These are phyloP conservation scores for Knoxia roxburghii DNA, from an alignment of 257 asterid species.

Conservation along the genomic window DNA sequence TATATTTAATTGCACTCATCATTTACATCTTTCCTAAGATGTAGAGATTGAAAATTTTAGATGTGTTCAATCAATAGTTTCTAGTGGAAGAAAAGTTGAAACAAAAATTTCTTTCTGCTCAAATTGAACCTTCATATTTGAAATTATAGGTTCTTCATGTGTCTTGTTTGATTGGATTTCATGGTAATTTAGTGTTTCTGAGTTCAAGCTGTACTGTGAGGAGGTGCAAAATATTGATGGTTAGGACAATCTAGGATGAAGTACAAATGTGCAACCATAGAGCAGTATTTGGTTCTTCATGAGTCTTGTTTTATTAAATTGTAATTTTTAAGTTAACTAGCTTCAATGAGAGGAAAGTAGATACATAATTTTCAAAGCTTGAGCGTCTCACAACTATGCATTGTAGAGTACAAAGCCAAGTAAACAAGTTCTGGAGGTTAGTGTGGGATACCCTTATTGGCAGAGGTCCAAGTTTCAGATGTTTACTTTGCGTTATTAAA, in stretches of 20 bases:
- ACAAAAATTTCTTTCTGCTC: not conserved
- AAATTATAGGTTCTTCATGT: not conserved
- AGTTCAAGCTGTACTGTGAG: not conserved
- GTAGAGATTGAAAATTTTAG: not conserved
- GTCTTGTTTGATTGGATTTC: not conserved
- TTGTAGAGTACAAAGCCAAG: not conserved
- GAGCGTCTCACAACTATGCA: not conserved
- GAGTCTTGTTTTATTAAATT: not conserved
- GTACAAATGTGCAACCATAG: not conserved
- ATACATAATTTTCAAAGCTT: not conserved
- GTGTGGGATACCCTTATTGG: not conserved
- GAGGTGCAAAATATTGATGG: not conserved
- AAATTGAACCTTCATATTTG: not conserved
- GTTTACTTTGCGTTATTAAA: conserved; percentile 16
- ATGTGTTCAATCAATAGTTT: not conserved
- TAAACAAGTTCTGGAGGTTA: not conserved
- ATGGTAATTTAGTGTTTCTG: not conserved
- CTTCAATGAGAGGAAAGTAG: not conserved
- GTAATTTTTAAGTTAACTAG: not conserved
- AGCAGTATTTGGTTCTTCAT: not conserved
- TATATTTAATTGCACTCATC: not conserved
- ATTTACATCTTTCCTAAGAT: not conserved
- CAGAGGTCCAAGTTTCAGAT: too few relatives aligned
- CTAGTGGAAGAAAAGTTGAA: too few relatives aligned
- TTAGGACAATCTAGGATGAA: not conserved